phyloP scores from a whole-genome alignment of 108 stramenopile species.

The Fistulifera solaris region DNA sequence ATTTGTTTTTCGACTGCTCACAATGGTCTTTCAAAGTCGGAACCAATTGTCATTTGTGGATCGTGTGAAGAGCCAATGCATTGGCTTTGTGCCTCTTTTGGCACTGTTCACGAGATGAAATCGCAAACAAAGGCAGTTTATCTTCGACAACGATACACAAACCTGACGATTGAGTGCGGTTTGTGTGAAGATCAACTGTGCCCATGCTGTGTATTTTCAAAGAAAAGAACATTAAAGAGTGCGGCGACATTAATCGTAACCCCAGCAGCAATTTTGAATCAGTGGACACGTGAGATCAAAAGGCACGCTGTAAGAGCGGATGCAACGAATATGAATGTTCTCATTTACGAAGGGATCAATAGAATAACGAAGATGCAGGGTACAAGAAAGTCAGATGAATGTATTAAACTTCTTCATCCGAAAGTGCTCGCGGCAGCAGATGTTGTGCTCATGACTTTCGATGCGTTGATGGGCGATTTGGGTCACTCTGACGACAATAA shows the following conservation, averaged over 20 bases:
- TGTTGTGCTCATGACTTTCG: conserved; percentile 53
- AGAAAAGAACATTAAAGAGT: conserved; percentile 21
- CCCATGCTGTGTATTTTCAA: conserved; percentile 24
- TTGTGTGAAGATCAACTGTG: conserved; percentile 17
- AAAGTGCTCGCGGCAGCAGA: conserved; percentile 49
- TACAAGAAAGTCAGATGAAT: conserved; percentile 1
- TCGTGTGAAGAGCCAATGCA: conserved; percentile 32
- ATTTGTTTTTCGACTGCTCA: conserved; percentile 5
- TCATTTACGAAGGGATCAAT: conserved; percentile 50
- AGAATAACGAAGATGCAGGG: conserved; percentile 13
- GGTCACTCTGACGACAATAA: conserved; percentile 55
- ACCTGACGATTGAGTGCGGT: not conserved
- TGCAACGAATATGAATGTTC: conserved; percentile 28
- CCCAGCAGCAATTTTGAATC: conserved; percentile 51
- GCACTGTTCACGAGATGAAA: conserved; percentile 4
- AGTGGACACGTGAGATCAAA: conserved; percentile 61
- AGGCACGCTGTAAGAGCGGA: conserved; percentile 26
- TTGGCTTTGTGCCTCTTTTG: conserved; percentile 23
- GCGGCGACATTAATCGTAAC: conserved; percentile 63
- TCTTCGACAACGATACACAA: not conserved
- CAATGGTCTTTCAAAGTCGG: not conserved
- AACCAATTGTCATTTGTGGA: conserved; percentile 18
- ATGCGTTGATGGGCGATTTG: conserved; percentile 44
- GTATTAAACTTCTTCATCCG: conserved; percentile 41
- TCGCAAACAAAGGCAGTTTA: not conserved